Conservation (phyloP, 1,139 yeast species). For the Geotrichum australiense region DNA sequence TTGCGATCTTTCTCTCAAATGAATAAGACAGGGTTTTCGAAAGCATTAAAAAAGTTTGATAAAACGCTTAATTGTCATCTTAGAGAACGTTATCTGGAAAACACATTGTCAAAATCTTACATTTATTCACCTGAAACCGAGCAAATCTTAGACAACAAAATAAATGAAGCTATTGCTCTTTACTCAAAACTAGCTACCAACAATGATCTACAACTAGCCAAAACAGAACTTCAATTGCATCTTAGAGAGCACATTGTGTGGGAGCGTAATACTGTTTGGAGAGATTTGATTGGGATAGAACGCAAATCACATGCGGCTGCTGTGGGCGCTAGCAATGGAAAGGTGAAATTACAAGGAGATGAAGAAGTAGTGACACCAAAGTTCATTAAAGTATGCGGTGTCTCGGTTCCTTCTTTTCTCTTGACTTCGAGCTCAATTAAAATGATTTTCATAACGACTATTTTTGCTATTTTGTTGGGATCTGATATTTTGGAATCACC, state of each 20-base stretch:
- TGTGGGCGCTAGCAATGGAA: conserved; percentile 25
- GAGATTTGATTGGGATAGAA: conserved; percentile 87
- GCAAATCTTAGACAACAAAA: conserved; percentile 41
- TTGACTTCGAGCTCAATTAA: conserved; percentile 23
- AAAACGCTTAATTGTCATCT: conserved; percentile 63
- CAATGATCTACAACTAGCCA: conserved; percentile 48
- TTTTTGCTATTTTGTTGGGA: conserved; percentile 44
- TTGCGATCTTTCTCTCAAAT: conserved; percentile 73
- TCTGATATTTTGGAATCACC: conserved; percentile 50
- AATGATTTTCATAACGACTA: conserved; percentile 38
- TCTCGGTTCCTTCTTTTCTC: conserved; percentile 22
- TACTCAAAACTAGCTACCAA: conserved; percentile 41
- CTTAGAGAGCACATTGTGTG: conserved; percentile 89
- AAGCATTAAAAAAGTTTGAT: conserved; percentile 85
- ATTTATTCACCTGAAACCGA: conserved; percentile 45
- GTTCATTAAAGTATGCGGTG: conserved; percentile 19
- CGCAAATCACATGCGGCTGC: conserved; percentile 56
- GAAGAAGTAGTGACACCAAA: conserved; percentile 12
- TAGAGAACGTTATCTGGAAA: conserved; percentile 42
- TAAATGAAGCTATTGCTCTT: conserved; percentile 44
- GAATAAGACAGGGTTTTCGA: conserved; percentile 80
- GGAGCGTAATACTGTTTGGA: conserved; percentile 97
- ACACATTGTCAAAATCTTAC: conserved; percentile 33
- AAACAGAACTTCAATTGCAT: conserved; percentile 63
- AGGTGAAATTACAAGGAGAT: conserved; percentile 20